Percentiles rank a stretch among this genome's conserved stretches.
Evolutionary conservation across 495 filamentous ascomycete genomes (phyloP).

Genomic region (Penicillium soppii): DNA sequence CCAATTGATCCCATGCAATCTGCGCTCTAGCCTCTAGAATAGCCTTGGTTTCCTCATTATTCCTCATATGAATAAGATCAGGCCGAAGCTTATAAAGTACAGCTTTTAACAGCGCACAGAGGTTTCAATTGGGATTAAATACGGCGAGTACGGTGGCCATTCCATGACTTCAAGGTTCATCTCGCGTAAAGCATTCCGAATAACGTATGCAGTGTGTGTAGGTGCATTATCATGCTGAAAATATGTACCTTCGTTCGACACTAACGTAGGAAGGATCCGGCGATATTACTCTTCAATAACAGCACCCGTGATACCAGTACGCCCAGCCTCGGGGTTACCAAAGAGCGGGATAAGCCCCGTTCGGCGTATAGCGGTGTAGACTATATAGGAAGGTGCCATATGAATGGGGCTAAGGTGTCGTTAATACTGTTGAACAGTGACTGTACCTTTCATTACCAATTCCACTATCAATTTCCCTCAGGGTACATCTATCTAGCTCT

Average conservation of each 20-base stretch:
- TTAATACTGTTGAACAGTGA: no score
- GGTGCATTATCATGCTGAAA: constrained; percentile 26
- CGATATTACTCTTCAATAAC: not conserved
- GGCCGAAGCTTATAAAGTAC: constrained; percentile 5
- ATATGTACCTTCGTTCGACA: constrained; percentile 9
- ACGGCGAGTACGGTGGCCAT: constrained; percentile 25
- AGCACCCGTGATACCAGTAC: not conserved
- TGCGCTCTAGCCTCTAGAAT: constrained; percentile 6
- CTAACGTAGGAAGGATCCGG: constrained; percentile 4
- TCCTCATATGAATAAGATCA: constrained; percentile 2
- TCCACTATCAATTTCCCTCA: no score
- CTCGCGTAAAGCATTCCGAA: constrained; percentile 12
- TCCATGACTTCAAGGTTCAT: constrained; percentile 18
- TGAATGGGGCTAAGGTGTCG: no score
- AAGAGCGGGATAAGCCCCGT: constrained; percentile 7
- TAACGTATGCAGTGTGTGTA: constrained; percentile 15
- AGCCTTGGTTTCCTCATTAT: constrained; percentile 7
- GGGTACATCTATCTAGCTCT: no score
- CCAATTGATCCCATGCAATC: not conserved
- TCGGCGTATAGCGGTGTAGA: not conserved
- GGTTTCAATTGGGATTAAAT: constrained; percentile 32
- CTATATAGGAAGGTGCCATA: no score
- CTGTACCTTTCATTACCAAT: no score
- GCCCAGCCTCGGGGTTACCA: not conserved
- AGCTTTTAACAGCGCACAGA: constrained; percentile 22